Base-by-base conservation (phyloP, 2,329 filamentous ascomycete species). In the Trichoderma sp. region DNA sequence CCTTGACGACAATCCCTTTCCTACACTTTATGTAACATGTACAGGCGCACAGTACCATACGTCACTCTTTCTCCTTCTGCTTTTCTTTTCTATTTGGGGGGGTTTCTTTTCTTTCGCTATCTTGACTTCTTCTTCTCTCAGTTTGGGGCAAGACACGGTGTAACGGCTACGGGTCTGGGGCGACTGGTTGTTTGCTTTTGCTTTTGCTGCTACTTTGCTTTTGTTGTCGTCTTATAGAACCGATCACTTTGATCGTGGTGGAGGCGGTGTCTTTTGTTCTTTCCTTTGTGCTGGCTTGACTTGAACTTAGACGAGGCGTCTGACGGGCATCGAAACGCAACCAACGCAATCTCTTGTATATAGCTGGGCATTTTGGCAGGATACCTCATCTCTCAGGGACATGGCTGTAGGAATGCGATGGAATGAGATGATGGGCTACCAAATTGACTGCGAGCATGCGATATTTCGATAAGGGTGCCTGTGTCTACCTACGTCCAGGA, bases 1-100 rank as follows among this genome's bases (percentile, higher is more conserved):
- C 62, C 57, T 51, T 51, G 44, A 56, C 64, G 57, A 61, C 47
- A 21, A 15, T 26, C 15, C 14, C 12, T 47, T 54, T 30, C 10
- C 52, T 50, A 34, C 58, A 34, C 54, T 43, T 45, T 10, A 58
- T 19, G 39, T 48, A 56, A 48, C 60, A 58, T 50, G 21, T 50
- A 60, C 54, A 63, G 67, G 65, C 65, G 54, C 54, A 61, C 44
- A 45, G 39, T 50, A 56, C 30, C 51, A 54, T 58, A 41, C 24
- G 30, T 54, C 51, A 55, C 54, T 60, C 48, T n/a, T 41, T 65
- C 50, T 24, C 47, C 6, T 47, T 12, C 24, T 51, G 39, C 7
- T 41, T 17, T 45, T 21, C 26, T 14, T 43, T 21, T 60, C 41
- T 60, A 39, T 45, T 45, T 44, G 17, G 21, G 21, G 21, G 21